phyloP scores from a whole-genome alignment of 345 rosid species.

The Rhizophora mangle region DNA sequence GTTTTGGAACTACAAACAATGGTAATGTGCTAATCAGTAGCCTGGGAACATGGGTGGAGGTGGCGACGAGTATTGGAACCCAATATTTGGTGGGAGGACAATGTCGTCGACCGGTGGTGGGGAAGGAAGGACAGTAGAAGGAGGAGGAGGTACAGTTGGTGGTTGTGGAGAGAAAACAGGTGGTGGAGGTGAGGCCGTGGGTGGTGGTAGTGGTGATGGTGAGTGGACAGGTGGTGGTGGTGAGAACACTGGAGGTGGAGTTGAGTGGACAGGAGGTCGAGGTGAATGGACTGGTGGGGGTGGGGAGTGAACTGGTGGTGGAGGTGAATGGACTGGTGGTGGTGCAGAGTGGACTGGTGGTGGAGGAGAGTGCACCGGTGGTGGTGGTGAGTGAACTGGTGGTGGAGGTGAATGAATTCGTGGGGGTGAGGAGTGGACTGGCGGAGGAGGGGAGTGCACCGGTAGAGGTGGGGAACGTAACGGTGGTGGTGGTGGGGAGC shows the following conservation, averaged over 20 bases:
- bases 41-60: constrained; percentile 79
- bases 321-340: background rate
- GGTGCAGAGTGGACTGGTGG: background rate
- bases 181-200: constrained; percentile 12
- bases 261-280: background rate
- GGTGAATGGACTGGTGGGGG: background rate
- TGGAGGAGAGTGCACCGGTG: background rate
- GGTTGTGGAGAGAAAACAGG: background rate
- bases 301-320: constrained; percentile 4
- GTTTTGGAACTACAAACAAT: constrained; percentile 1
- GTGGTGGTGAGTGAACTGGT: background rate
- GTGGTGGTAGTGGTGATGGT: constrained; percentile 13
- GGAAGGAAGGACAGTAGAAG: constrained; percentile 5
- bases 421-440: constrained; percentile 1
- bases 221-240: constrained; percentile 23
- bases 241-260: background rate
- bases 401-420: background rate
- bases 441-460: background rate
- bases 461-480: no score
- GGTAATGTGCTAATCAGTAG: constrained; percentile 38
- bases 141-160: constrained; percentile 7
- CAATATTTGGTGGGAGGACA: constrained; percentile 54
- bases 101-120: constrained; percentile 27
- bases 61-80: constrained; percentile 66
- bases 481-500: no score